Evolutionary conservation across 2,329 filamentous ascomycete genomes (phyloP), one percentile per base, ranked within the genome.

Genomic region (Ceratocystis eucalypticola): DNA sequence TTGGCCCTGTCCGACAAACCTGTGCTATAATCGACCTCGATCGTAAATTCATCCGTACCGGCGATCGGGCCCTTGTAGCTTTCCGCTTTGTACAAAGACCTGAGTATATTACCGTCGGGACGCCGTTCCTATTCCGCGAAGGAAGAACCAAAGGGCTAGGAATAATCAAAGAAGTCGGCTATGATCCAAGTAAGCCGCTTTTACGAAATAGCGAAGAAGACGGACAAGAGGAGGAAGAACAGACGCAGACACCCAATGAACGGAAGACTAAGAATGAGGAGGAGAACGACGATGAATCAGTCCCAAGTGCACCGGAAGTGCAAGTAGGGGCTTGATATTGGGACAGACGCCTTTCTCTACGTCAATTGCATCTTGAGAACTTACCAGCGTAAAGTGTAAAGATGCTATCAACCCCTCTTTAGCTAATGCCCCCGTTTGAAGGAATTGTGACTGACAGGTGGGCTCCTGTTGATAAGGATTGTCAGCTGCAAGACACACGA

Each of bases 21-120:
- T 99, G 94, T 73, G 87, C 91, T 10, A 96, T 99, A 73, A 96
- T 99, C 72, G 94, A 96, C 73, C 94, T 99, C 70, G 94, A 99
- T 74, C 86, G 93, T n/a, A 88, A 89, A 30, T 94, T 92, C 72
- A 96, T 99, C 70, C 85, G 94, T 6, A 96, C 93, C 0, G 94
- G 94, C 8, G 94, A 97, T 74, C 82, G 93, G n/a, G 94, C 94
- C 1, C 87, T 87, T 0, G 94, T 99, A 1, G 94, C 93, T 0
- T 99, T 99, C 77, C 86, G 88, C 8, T 99, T 99, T 73, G 88
- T 96, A 2, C 94, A 96, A 75, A 80, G 93, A 25, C 94, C 94
- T 1, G 94, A 99, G 77, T 99, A 96, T 71, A 77, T 99, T 12
- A 88, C 86, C 0, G 87, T 91, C 0, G 94, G 94, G 0, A 94